phyloP scores from a whole-genome alignment of 2,329 filamentous ascomycete genomes.

The Ophiocordyceps robertsii region DNA sequence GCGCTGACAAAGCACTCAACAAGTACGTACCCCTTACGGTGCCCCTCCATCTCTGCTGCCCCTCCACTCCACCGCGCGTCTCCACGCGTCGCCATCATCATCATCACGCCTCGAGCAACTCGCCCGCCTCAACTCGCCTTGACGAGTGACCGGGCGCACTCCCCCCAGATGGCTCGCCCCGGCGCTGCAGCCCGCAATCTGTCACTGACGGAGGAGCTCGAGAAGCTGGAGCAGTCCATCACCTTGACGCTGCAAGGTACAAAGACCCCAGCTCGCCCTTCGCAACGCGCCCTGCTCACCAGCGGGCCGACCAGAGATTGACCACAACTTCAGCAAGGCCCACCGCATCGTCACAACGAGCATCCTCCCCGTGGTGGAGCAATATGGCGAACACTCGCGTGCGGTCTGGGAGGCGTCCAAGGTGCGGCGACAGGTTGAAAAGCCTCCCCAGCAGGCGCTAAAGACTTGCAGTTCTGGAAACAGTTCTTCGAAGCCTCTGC shows the following conservation, averaged over 20 bases:
- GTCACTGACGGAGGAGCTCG: slow-evolving; percentile 85
- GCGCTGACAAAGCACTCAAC: too few species aligned
- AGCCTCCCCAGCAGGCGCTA: background rate
- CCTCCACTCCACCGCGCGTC: too few species aligned
- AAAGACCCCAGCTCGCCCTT: background rate
- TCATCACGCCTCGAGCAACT: too few species aligned
- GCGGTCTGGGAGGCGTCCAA: slow-evolving; percentile 96
- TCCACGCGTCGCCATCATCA: too few species aligned
- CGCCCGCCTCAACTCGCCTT: too few species aligned
- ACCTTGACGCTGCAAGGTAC: slow-evolving; percentile 85
- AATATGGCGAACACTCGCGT: slow-evolving; percentile 87
- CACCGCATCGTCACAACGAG: slow-evolving; percentile 91
- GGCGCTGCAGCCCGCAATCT: slow-evolving; percentile 40
- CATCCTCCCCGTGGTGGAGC: slow-evolving; percentile 85
- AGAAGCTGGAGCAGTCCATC: slow-evolving; percentile 92
- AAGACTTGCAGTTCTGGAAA: slow-evolving; percentile 76
- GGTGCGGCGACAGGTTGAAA: slow-evolving; percentile 29
- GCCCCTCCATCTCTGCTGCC: too few species aligned
- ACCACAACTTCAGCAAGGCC: slow-evolving; percentile 93
- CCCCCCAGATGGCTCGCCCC: slow-evolving; percentile 32
- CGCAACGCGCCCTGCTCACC: background rate
- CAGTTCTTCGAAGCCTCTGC: slow-evolving; percentile 98
- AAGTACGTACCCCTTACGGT: too few species aligned
- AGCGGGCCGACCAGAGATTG: slow-evolving; percentile 57
- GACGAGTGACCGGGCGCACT: too few species aligned